Conservation (phyloP, 2,329 filamentous ascomycete species). For the Microsporum canis region DNA sequence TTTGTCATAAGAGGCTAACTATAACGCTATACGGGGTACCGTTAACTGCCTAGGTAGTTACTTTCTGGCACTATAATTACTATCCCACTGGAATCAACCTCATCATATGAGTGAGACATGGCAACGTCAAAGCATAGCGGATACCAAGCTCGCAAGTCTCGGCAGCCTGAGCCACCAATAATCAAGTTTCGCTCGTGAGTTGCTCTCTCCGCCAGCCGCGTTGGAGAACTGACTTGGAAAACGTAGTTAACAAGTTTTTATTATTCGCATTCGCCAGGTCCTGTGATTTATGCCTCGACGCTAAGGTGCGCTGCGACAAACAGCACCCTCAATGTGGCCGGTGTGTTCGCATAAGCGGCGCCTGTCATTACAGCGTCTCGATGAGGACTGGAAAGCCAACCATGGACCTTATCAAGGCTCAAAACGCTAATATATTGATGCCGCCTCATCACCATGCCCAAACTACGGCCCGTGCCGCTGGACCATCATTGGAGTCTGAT, state of each 20-base stretch:
- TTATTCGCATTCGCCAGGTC: background rate
- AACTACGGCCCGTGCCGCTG: background rate
- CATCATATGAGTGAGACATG: background rate
- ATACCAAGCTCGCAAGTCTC: background rate
- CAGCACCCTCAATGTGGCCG: background rate
- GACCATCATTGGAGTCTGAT: no score
- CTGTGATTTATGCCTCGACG: background rate
- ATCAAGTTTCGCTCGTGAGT: background rate
- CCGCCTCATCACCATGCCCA: background rate
- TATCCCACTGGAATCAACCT: background rate
- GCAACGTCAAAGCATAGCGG: background rate
- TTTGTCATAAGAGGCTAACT: no score
- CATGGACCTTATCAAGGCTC: background rate
- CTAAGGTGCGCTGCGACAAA: background rate
- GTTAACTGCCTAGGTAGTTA: no score
- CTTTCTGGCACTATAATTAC: background rate
- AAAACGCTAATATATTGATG: background rate
- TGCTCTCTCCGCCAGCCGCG: background rate
- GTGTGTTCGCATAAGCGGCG: background rate
- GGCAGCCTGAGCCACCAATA: background rate
- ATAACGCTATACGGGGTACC: no score
- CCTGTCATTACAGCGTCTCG: background rate
- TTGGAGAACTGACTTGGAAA: background rate
- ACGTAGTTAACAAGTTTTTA: background rate
- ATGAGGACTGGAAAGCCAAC: background rate